Base-by-base conservation (phyloP, 2,329 filamentous ascomycete species). In the Neopestalotiopsis rosae region DNA sequence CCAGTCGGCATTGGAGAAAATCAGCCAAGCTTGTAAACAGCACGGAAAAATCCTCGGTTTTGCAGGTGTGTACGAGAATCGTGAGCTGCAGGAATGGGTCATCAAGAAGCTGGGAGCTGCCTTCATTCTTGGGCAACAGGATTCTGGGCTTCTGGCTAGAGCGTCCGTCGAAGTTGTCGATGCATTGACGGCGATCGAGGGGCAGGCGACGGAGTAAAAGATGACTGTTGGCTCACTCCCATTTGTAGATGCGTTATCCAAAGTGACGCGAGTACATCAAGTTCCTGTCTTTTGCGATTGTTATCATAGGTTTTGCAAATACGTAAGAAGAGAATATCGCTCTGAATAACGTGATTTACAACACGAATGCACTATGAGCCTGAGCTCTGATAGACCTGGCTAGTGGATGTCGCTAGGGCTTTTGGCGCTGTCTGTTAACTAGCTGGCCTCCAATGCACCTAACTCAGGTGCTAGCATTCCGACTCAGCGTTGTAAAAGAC, bases 61-160 rank as follows among this genome's bases (percentile, higher is more conserved):
- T 17, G 64, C 34, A 4, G 64, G 64, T 5, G 9, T 66, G 5
- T 49, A 61, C 17, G 57, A 61, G 12, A 82, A 74, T 83, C 84
- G 13, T 1, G 57, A 30, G 57, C 57, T 61, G 6, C 57, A 32
- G 10, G 57, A 30, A 14, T 61, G 57, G 57, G 24, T 20, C 12
- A 61, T 61, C 20, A 28, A 38, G 28, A 61, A 30, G 57, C 57
- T 61, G 3, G 57, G 24, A 4, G 57, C 32, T 6, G 17, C 6
- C 5, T 61, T 32, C 57, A 30, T 61, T 14, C 57, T 61, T 10
- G 57, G 28, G 30, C 57, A 61, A 9, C 57, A 61, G 57, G 57
- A 61, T 24, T 52, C 17, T 5, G 45, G 45, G 45, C 45, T 52
- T 20, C n/a, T 52, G 45, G 45, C 45, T 4, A 52, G 45, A 52